These are phyloP conservation scores for Chlamydomonas reinhardtii DNA, from an alignment of 163 green algal genomes.

Conservation along the genomic window DNA sequence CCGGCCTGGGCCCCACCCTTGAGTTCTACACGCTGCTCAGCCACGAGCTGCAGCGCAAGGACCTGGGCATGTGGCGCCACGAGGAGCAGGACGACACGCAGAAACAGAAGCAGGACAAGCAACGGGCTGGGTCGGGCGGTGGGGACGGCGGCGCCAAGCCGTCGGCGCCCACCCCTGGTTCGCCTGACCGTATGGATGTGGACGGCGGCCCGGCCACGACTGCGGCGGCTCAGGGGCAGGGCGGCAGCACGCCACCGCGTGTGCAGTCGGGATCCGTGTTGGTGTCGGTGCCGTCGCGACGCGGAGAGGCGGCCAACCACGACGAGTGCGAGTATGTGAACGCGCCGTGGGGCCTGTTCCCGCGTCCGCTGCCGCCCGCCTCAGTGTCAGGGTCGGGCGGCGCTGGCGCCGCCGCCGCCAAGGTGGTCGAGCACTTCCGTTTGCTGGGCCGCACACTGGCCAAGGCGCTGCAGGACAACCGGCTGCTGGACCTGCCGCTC, in stretches of 20 bases:
- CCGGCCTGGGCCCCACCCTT: constrained; percentile 94
- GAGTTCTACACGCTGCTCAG: constrained; percentile 98
- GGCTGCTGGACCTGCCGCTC: constrained; percentile 94
- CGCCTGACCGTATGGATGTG: constrained; percentile 39
- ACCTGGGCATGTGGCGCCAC: constrained; percentile 90
- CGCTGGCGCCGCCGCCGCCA: constrained; percentile 28
- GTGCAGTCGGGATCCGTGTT: neutral
- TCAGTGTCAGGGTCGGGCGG: neutral
- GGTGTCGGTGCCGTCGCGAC: constrained; percentile 23
- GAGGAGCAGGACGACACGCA: constrained; percentile 61
- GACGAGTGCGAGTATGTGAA: constrained; percentile 78
- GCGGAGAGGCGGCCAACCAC: constrained; percentile 42
- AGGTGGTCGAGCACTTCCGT: constrained; percentile 80
- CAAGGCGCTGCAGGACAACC: constrained; percentile 92
- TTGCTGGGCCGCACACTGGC: constrained; percentile 86
- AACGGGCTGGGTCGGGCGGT: neutral
- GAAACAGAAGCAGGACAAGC: neutral
- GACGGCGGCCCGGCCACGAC: constrained; percentile 4
- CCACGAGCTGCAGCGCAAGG: constrained; percentile 89
- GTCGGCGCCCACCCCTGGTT: neutral
- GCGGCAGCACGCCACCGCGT: too few species aligned
- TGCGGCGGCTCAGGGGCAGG: neutral
- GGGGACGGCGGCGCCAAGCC: neutral
- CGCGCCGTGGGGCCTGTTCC: constrained; percentile 94
- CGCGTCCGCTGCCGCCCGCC: constrained; percentile 72